These are phyloP conservation scores for Anaeramoeba ignava DNA, from an alignment of 78 protist species.

Conservation along the genomic window DNA sequence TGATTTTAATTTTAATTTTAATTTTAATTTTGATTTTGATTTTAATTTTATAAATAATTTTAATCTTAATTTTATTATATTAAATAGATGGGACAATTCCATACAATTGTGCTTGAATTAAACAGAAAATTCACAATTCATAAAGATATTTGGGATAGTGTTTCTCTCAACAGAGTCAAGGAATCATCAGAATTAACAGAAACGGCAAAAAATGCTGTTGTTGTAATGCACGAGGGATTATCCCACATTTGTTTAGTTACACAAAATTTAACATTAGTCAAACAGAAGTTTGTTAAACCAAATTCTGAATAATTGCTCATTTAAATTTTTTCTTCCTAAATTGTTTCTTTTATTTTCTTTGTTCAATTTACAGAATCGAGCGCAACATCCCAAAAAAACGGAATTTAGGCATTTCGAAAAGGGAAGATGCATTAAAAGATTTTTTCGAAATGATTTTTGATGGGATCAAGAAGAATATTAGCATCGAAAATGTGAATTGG, in stretches of 20 bases:
- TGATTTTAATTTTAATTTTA: neutral
- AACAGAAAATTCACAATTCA: neutral
- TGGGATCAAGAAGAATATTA: neutral
- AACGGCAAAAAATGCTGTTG: neutral
- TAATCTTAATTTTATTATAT: neutral
- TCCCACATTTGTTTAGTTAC: neutral
- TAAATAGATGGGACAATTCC: neutral
- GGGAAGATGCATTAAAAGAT: neutral
- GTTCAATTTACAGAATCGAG: too few species aligned
- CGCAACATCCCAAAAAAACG: neutral
- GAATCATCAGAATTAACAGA: neutral
- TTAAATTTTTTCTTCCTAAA: too few species aligned
- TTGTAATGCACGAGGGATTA: neutral
- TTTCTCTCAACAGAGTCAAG: neutral
- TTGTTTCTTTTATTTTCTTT: too few species aligned
- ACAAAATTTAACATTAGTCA: neutral
- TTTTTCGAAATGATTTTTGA: neutral
- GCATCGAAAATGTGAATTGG: neutral
- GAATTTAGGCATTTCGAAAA: neutral
- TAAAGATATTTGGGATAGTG: neutral
- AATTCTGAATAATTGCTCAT: too few species aligned
- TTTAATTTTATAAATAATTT: neutral
- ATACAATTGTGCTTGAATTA: neutral
- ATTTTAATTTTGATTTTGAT: neutral
- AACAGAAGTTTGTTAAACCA: too few species aligned